These are phyloP conservation scores for Sphaerulina populicola DNA, from an alignment of 2,329 filamentous ascomycete genomes.

Conservation along the genomic window DNA sequence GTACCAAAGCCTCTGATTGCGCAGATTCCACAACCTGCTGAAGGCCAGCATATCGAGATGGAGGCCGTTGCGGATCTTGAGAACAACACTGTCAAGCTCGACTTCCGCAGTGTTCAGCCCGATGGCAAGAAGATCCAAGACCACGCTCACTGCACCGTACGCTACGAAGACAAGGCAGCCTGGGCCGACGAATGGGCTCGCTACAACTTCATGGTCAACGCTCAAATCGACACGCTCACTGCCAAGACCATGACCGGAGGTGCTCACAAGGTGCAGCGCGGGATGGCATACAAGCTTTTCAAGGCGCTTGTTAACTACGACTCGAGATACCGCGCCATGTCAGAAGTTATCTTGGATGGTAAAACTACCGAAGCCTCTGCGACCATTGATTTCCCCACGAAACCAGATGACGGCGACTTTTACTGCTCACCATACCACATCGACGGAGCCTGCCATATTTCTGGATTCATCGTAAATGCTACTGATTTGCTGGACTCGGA, in stretches of 20 bases:
- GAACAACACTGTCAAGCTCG: conserved; percentile 47
- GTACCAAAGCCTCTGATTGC: conserved; percentile 63
- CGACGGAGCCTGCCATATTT: conserved; percentile 50
- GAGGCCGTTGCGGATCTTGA: conserved; percentile 53
- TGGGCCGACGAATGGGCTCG: conserved; percentile 61
- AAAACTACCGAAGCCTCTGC: conserved; percentile 50
- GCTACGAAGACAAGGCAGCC: conserved; percentile 51
- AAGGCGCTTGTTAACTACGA: conserved; percentile 51
- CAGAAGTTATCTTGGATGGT: conserved; percentile 51
- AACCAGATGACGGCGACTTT: conserved; percentile 48
- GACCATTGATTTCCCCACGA: conserved; percentile 48
- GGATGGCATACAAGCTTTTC: conserved; percentile 70
- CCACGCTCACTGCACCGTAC: conserved; percentile 55
- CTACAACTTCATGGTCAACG: conserved; percentile 51
- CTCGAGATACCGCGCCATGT: conserved; percentile 50
- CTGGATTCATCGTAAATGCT: conserved; percentile 54
- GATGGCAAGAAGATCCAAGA: conserved; percentile 52
- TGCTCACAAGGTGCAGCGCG: conserved; percentile 64
- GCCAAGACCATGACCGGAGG: conserved; percentile 56
- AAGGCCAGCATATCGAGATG: conserved; percentile 54
- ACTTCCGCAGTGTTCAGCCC: conserved; percentile 51
- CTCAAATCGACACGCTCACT: conserved; percentile 56
- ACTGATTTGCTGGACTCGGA: conserved; percentile 52
- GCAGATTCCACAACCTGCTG: conserved; percentile 40
- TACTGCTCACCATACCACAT: conserved; percentile 54